phyloP scores from a whole-genome alignment of 331 rosid genomes.

The Dryas integrifolia region DNA sequence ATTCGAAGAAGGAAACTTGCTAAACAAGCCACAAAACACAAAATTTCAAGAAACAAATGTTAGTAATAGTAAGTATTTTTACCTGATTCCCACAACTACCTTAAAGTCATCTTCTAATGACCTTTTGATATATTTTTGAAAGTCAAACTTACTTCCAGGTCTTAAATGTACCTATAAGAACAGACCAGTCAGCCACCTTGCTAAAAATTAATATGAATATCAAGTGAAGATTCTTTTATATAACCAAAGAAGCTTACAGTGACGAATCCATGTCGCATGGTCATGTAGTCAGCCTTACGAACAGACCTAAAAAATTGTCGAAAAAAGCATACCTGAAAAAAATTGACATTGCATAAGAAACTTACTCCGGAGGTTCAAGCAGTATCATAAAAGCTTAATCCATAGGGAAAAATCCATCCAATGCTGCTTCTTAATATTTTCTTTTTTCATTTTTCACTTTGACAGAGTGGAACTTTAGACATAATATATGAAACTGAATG shows the following conservation, averaged over 20 bases:
- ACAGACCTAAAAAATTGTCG: constrained; percentile 94
- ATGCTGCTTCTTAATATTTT: too few relatives aligned
- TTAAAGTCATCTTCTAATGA: constrained; percentile 97
- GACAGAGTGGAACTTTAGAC: too few relatives aligned
- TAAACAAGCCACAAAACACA: not conserved
- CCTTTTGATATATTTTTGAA: constrained; percentile 88
- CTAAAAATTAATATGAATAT: not conserved
- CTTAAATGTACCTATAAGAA: constrained; percentile 78
- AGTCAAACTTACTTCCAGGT: constrained; percentile 90
- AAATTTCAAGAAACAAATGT: not conserved
- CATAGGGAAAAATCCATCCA: too few relatives aligned
- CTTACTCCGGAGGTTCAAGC: too few relatives aligned
- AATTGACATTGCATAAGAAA: not conserved
- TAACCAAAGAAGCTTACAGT: constrained; percentile 49
- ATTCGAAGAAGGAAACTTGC: not conserved
- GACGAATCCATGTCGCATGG: constrained; percentile 89
- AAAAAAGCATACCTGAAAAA: constrained; percentile 72
- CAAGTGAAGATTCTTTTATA: not conserved
- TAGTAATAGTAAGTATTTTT: constrained; percentile 19
- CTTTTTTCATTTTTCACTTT: too few relatives aligned
- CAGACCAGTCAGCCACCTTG: not conserved
- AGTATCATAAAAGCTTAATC: too few relatives aligned
- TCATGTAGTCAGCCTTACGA: constrained; percentile 82
- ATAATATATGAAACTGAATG: too few relatives aligned
- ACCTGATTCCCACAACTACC: constrained; percentile 95